phyloP scores from a whole-genome alignment of 139 green algal genomes.

The Volvox reticuliferus region DNA sequence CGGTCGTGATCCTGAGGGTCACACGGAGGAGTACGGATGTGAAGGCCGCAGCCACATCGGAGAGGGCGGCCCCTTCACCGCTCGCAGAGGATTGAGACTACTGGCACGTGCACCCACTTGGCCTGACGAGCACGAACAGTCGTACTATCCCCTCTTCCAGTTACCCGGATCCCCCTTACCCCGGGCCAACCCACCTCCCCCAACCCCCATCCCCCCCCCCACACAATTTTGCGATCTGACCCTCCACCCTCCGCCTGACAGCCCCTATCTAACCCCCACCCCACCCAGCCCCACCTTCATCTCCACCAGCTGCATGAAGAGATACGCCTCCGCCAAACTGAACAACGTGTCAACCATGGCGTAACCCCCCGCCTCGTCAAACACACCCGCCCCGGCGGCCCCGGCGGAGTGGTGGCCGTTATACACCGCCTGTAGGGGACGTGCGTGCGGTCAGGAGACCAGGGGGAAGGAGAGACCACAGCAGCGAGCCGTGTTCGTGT shows the following conservation, averaged over 20 bases:
- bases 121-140: too few species aligned
- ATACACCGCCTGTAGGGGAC: slow-evolving; percentile 47
- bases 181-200: background rate
- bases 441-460: background rate
- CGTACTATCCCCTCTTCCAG: too few species aligned
- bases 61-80: too few species aligned
- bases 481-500: background rate
- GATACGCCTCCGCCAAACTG: slow-evolving; percentile 92
- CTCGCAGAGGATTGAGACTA: too few species aligned
- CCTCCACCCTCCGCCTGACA: background rate
- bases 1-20: slow-evolving; percentile 56
- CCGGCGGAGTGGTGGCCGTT: slow-evolving; percentile 28
- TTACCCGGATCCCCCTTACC: too few species aligned
- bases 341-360: slow-evolving; percentile 98
- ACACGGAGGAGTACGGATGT: too few species aligned
- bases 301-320: slow-evolving; percentile 93
- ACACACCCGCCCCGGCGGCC: slow-evolving; percentile 50
- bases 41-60: too few species aligned
- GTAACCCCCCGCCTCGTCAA: slow-evolving; percentile 84
- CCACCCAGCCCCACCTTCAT: slow-evolving; percentile 61
- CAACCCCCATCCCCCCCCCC: background rate
- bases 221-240: background rate
- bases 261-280: background rate
- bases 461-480: background rate
- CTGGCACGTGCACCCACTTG: too few species aligned